Conservation (phyloP, 805 yeast species). For the Cyberlindnera americana region DNA sequence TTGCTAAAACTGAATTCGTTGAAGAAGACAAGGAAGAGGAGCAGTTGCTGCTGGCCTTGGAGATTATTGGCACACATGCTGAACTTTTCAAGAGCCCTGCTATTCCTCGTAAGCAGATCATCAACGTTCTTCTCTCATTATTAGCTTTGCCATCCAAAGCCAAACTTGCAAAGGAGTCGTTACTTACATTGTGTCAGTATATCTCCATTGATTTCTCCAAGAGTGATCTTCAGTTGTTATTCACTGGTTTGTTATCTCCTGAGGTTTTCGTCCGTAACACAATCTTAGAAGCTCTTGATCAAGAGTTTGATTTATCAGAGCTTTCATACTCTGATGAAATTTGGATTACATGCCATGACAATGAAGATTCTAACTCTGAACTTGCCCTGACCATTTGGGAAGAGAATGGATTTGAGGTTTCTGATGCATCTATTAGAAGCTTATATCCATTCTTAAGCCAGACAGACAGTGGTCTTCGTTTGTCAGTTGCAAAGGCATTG, state of each 20-base stretch:
- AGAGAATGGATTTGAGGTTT: slow-evolving; percentile 59
- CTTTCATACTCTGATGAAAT: slow-evolving; percentile 58
- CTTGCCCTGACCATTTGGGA: slow-evolving; percentile 83
- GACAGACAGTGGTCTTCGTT: slow-evolving; percentile 62
- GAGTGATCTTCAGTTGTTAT: slow-evolving; percentile 55
- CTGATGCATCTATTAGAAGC: slow-evolving; percentile 39
- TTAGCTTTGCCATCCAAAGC: slow-evolving; percentile 75
- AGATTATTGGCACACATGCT: slow-evolving; percentile 65
- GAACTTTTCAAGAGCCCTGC: slow-evolving; percentile 62
- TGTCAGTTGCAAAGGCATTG: slow-evolving; percentile 69
- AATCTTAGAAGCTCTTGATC: slow-evolving; percentile 78
- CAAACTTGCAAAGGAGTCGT: slow-evolving; percentile 78
- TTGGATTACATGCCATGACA: slow-evolving; percentile 76
- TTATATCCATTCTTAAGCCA: slow-evolving; percentile 51
- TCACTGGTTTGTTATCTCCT: slow-evolving; percentile 54
- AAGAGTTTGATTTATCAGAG: slow-evolving; percentile 60
- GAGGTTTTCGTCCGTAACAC: slow-evolving; percentile 73
- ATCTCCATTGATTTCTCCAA: slow-evolving; percentile 58
- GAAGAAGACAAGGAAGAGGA: slow-evolving; percentile 91
- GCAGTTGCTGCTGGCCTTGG: slow-evolving; percentile 71
- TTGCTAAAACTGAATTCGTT: slow-evolving; percentile 60
- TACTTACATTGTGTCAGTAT: slow-evolving; percentile 72
- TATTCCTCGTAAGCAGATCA: slow-evolving; percentile 66
- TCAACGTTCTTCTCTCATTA: slow-evolving; percentile 59
- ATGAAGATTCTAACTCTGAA: slow-evolving; percentile 55